Base-by-base conservation (phyloP, 148 eudicot species). In the Hydrangea macrophylla region DNA sequence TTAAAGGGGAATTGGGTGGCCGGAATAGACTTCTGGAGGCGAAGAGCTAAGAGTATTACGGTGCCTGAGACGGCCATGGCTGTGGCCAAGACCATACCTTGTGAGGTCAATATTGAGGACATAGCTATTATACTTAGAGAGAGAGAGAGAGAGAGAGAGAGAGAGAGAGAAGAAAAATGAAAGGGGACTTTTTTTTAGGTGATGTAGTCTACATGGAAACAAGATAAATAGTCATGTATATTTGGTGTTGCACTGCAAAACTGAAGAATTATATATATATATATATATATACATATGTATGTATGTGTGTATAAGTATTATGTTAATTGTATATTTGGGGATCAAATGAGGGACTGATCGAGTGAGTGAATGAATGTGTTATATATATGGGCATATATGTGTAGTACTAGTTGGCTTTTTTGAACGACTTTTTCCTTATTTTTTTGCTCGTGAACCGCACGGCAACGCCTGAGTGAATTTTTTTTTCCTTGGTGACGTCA, bases 51-150 rank as follows among this genome's bases (percentile, higher is more conserved):
- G 35, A 88, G 70, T 37, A 88, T 73, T 1, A 88, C 68, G 40
- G 90, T 83, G 68, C 90, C 93, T n/a, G 89, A 87, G 25, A 87
- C 76, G 12, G 93, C 93, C 86, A 88, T 88, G 78, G 90, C 93
- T 5, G 92, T 83, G 58, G 90, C 90, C 15, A 88, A 70, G 27
- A 81, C 84, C 58, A 85, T 76, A 28, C 78, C 80, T 65, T 86
- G 87, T 1, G 88, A 79, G 51, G 66, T 69, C n/a, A 83, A 26
- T 26, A 70, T 75, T 9, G 86, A 56, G 5, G 82, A 42, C 85
- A 83, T 81, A 68, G 48, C 12, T 8, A 42, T 10, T 30, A 31
- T 20, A 30, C 9, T 0, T 45, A 32, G 75, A 32, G 58, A 66
- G 64, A 71, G 56, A 71, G 18, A 33, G 69, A 57, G 31, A 58